Evolutionary conservation across 2,329 filamentous ascomycete genomes (phyloP).

Genomic region (Xylariaceae sp.): DNA sequence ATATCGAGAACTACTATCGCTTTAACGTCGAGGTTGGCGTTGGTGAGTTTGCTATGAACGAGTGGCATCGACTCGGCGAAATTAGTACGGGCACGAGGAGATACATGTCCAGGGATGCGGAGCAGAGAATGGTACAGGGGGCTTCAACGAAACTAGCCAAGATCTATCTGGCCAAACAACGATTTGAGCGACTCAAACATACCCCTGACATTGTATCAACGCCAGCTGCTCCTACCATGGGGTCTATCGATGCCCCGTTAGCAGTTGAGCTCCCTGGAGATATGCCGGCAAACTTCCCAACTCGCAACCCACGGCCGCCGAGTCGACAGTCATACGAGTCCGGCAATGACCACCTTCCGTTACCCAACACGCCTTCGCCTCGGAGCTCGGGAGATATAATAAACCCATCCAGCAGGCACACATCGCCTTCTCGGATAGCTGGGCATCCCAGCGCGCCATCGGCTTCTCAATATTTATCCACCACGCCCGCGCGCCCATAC

Average conservation of each 20-base stretch:
- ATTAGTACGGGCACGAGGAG: constrained; percentile 88
- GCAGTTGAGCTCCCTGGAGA: constrained; percentile 57
- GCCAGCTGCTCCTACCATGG: constrained; percentile 26
- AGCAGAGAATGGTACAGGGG: constrained; percentile 71
- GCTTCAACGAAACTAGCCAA: constrained; percentile 77
- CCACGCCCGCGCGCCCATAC: constrained; percentile 24
- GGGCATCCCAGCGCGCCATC: constrained; percentile 27
- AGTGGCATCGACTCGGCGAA: constrained; percentile 89
- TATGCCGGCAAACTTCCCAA: constrained; percentile 38
- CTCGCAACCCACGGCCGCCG: constrained; percentile 33
- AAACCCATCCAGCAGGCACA: constrained; percentile 31
- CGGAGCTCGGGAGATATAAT: constrained; percentile 47
- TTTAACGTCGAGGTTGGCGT: constrained; percentile 97
- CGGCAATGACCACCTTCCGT: constrained; percentile 45
- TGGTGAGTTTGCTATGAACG: constrained; percentile 97
- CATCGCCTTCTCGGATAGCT: constrained; percentile 31
- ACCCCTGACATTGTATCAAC: constrained; percentile 43
- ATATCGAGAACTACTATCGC: constrained; percentile 85
- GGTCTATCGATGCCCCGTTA: constrained; percentile 42
- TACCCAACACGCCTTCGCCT: constrained; percentile 43
- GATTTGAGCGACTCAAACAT: constrained; percentile 50
- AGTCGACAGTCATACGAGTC: constrained; percentile 55
- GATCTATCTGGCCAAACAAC: constrained; percentile 69
- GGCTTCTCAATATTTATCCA: constrained; percentile 18
- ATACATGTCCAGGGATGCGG: constrained; percentile 68